Conservation (phyloP, 1,139 yeast genomes). For the Blastobotrys serpentis region DNA sequence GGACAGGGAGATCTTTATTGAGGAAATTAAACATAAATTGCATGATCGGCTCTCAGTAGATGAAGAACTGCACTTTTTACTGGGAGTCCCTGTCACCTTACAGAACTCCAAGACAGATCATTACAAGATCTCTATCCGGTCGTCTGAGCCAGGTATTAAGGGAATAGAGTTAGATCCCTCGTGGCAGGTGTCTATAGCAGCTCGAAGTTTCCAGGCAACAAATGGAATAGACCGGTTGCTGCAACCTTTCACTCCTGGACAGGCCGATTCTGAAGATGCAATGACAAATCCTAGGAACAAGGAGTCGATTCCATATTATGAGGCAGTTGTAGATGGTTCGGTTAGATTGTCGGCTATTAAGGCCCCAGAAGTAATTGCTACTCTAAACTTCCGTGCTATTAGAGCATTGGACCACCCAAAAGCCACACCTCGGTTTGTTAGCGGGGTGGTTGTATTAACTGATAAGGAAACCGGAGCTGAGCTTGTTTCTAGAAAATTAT, state of each 20-base stretch:
- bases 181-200: slow-evolving; percentile 20
- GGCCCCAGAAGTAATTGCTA: slow-evolving; percentile 17
- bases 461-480: slow-evolving; percentile 7
- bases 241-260: slow-evolving; percentile 26
- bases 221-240: slow-evolving; percentile 25
- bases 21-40: slow-evolving; percentile 20
- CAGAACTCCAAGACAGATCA: slow-evolving; percentile 15
- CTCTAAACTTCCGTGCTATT: slow-evolving; percentile 25
- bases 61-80: slow-evolving; percentile 24
- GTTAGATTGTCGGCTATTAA: slow-evolving; percentile 16
- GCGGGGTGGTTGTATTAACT: slow-evolving; percentile 10
- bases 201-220: slow-evolving; percentile 24
- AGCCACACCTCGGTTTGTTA: slow-evolving; percentile 24
- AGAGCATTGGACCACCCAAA: slow-evolving; percentile 24
- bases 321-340: slow-evolving; percentile 27
- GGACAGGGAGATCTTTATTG: slow-evolving; percentile 22
- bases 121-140: slow-evolving; percentile 22
- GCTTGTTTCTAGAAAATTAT: slow-evolving; percentile 12
- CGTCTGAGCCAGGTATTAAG: slow-evolving; percentile 29
- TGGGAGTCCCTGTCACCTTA: slow-evolving; percentile 24
- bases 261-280: slow-evolving; percentile 26
- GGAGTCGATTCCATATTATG: slow-evolving; percentile 19
- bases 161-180: slow-evolving; percentile 25
- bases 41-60: slow-evolving; percentile 27
- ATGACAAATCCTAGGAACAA: slow-evolving; percentile 16